Conservation (phyloP, 257 asterid species). For the Ocimum tenuiflorum region DNA sequence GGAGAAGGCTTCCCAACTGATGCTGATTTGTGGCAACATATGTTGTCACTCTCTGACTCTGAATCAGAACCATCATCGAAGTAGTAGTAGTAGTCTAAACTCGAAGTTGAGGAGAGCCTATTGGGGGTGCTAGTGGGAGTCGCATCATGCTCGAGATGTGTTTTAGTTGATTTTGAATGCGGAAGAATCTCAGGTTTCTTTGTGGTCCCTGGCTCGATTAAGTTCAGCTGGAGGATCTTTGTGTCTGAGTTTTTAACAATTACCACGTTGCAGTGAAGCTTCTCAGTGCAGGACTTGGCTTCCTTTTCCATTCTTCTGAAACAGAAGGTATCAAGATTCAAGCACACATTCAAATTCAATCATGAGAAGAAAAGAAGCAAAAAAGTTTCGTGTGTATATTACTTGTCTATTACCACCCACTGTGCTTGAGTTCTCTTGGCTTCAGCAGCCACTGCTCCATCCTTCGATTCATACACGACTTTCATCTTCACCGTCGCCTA, state of each 20-base stretch:
- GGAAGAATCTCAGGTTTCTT: conserved; percentile 19
- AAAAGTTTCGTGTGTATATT: conserved; percentile 24
- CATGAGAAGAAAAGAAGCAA: conserved; percentile 6
- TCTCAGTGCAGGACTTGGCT: conserved; percentile 57
- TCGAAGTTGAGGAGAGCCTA: conserved; percentile 47
- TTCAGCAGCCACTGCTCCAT: conserved; percentile 75
- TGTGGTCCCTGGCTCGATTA: conserved; percentile 36
- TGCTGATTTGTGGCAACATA: conserved; percentile 71
- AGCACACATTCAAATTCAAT: neutral
- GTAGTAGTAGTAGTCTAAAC: conserved; percentile 37
- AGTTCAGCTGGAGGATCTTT: conserved; percentile 66
- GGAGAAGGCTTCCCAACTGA: conserved; percentile 70
- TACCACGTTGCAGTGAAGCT: conserved; percentile 68
- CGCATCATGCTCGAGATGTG: conserved; percentile 30
- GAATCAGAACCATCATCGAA: conserved; percentile 46
- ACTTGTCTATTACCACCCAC: conserved; percentile 91
- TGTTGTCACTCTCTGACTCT: conserved; percentile 50
- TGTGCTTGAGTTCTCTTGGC: conserved; percentile 54
- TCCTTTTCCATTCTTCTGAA: conserved; percentile 62
- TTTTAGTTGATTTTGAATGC: conserved; percentile 24
- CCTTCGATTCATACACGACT: conserved; percentile 47
- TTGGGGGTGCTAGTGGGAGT: conserved; percentile 84
- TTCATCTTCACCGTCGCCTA: conserved; percentile 70
- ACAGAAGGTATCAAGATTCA: neutral
- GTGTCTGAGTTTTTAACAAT: conserved; percentile 56